Evolutionary conservation across 2,329 filamentous ascomycete genomes (phyloP), one percentile per base, ranked within the genome.

Genomic region (Allantophomopsis cytisporea): DNA sequence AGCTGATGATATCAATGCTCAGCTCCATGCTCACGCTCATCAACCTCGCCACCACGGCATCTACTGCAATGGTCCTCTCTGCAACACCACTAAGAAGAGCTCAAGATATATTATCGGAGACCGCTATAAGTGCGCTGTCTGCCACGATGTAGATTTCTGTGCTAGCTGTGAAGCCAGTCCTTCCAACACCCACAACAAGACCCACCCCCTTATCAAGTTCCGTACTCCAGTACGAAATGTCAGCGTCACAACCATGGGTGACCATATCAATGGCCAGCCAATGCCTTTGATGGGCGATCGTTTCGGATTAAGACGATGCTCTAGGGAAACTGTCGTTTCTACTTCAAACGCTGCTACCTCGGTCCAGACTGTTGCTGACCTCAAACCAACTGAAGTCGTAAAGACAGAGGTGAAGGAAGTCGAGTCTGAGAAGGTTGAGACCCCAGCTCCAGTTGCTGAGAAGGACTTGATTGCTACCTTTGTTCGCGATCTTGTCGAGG

Each of bases 161-260:
- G 85, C 83, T 55, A 83, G 75, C 55, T 98, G 91, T 63, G 93
- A 98, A 64, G 86, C 89, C 37, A 78, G 78, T 52, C 91, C 91
- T 7, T 68, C 69, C 47, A 89, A 93, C 60, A 67, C 65, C 16
- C 91, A 98, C 67, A 95, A 96, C 68, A 80, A 78, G 60, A 94
- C 88, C n/a, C 91, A 98, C 53, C 91, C 91, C 20, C 67, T 98
- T 50, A 87, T 98, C 67, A 95, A 94, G 66, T 87, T 98, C 68
- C 94, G 86, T 71, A 93, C 84, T 2, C 83, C 89, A 8, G 81
- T 98, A 37, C 83, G 85, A 49, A 81, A 84, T 49, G 84, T 94
- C 30, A 88, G 76, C 45, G 83, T 98, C 39, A 88, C 78, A 37
- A 96, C 89, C 7, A 70, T 82, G 46, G 82, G 81, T 39, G 85